Evolutionary conservation across 495 filamentous ascomycete species (phyloP).

Genomic region (Saxophila tyrrhenica): DNA sequence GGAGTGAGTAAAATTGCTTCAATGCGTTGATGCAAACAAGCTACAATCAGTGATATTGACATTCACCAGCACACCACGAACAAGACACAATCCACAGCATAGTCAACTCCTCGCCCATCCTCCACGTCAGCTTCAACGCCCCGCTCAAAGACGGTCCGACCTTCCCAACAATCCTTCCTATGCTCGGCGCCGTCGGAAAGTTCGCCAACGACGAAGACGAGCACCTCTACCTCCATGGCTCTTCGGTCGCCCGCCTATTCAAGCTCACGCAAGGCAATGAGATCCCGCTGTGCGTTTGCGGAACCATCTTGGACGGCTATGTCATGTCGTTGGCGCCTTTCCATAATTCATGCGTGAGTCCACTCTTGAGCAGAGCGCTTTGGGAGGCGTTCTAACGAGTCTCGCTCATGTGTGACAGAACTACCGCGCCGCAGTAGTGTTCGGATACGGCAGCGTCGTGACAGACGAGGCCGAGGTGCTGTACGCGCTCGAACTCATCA

Average conservation of each 20-base stretch:
- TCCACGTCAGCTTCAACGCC: slow-evolving; percentile 72
- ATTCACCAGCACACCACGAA: slow-evolving; percentile 55
- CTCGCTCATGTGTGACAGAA: too few relatives aligned
- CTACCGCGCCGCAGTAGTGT: slow-evolving; percentile 73
- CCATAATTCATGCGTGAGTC: slow-evolving; percentile 64
- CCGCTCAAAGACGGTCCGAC: slow-evolving; percentile 33
- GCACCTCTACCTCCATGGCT: slow-evolving; percentile 76
- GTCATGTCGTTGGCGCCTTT: slow-evolving; percentile 69
- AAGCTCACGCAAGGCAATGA: slow-evolving; percentile 47
- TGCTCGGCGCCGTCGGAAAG: slow-evolving; percentile 77
- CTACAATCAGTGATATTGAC: neutral
- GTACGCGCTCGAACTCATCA: slow-evolving; percentile 75
- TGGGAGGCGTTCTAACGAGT: too few relatives aligned
- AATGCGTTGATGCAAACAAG: neutral
- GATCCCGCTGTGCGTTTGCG: slow-evolving; percentile 53
- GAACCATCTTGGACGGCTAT: slow-evolving; percentile 61
- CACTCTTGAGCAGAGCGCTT: too few relatives aligned
- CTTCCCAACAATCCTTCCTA: slow-evolving; percentile 70
- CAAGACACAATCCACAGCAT: slow-evolving; percentile 66
- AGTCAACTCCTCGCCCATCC: slow-evolving; percentile 61
- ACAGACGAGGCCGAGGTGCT: slow-evolving; percentile 50
- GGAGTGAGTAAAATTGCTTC: slow-evolving; percentile 16
- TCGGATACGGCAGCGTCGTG: slow-evolving; percentile 55
- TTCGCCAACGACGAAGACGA: slow-evolving; percentile 50
- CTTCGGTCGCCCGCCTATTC: slow-evolving; percentile 70